Conservation (phyloP, 2,329 filamentous ascomycete species). For the Alternaria sp. region DNA sequence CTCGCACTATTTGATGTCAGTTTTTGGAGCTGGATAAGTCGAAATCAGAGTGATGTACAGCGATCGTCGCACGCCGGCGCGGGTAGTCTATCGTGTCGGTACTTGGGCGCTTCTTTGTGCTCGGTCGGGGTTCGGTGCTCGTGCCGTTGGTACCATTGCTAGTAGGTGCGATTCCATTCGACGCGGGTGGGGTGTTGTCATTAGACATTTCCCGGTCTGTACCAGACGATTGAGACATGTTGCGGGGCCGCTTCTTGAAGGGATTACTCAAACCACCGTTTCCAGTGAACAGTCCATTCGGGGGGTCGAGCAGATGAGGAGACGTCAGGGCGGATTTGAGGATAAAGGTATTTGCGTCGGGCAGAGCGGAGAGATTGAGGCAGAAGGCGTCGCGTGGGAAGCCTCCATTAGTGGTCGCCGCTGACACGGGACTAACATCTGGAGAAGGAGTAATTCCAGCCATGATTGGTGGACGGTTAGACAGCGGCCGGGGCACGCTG, state of each 20-base stretch:
- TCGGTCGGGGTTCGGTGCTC: conserved; percentile 33
- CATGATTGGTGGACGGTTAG: conserved; percentile 49
- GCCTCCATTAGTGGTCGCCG: conserved; percentile 48
- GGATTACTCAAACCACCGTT: conserved; percentile 35
- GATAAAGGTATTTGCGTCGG: conserved; percentile 46
- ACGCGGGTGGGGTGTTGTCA: conserved; percentile 35
- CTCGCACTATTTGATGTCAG: conserved; percentile 67
- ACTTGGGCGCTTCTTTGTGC: conserved; percentile 47
- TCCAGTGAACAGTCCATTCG: conserved; percentile 43
- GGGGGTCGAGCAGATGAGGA: conserved; percentile 48
- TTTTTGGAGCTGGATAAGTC: not conserved
- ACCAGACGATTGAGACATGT: conserved; percentile 52
- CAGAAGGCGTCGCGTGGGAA: conserved; percentile 49
- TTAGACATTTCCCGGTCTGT: conserved; percentile 50
- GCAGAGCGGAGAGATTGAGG: conserved; percentile 48
- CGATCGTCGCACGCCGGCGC: conserved; percentile 50
- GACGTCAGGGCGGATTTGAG: conserved; percentile 48
- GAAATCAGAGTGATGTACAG: conserved; percentile 34
- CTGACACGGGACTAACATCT: conserved; percentile 53
- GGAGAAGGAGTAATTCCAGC: conserved; percentile 48
- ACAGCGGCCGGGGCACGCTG: conserved; percentile 35
- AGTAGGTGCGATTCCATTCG: conserved; percentile 39
- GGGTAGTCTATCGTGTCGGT: conserved; percentile 53
- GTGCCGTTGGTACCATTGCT: conserved; percentile 36
- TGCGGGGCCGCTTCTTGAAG: conserved; percentile 49